phyloP scores from a whole-genome alignment of 305 asterid species.

The Solanum chacoense region DNA sequence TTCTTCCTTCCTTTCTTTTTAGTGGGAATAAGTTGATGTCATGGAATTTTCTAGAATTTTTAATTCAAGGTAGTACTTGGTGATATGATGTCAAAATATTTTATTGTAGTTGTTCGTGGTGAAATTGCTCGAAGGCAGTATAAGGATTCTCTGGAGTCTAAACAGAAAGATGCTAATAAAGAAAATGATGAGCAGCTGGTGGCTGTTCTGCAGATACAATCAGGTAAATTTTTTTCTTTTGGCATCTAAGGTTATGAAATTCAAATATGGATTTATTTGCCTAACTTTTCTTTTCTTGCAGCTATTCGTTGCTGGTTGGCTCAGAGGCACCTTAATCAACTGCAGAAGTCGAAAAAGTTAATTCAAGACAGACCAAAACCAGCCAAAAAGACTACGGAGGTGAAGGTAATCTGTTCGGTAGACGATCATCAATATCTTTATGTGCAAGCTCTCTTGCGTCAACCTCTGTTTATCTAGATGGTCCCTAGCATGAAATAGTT shows the following conservation, averaged over 20 bases:
- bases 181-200: conserved; percentile 29
- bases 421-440: not conserved
- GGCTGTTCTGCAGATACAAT: conserved; percentile 60
- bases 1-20: not conserved
- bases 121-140: conserved; percentile 59
- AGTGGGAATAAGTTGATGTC: not conserved
- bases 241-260: not conserved
- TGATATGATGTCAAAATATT: not conserved
- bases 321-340: conserved; percentile 38
- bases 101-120: conserved; percentile 61
- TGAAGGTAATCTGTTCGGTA: conserved; percentile 42
- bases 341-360: conserved; percentile 24
- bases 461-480: not conserved
- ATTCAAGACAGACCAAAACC: conserved; percentile 21
- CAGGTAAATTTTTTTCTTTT: conserved; percentile 17
- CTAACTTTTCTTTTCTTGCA: conserved; percentile 26
- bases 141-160: conserved; percentile 25
- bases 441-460: not conserved
- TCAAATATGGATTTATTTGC: not conserved
- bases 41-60: not conserved
- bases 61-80: not conserved
- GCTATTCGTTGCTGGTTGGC: conserved; percentile 83
- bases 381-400: conserved; percentile 34
- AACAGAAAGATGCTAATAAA: conserved; percentile 25
- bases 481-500: not conserved